A percentile compares a stretch with the other conserved stretches of the same genome.
phyloP scores from a whole-genome alignment of 2,329 filamentous ascomycete genomes.

The Botryotinia narcissicola region DNA sequence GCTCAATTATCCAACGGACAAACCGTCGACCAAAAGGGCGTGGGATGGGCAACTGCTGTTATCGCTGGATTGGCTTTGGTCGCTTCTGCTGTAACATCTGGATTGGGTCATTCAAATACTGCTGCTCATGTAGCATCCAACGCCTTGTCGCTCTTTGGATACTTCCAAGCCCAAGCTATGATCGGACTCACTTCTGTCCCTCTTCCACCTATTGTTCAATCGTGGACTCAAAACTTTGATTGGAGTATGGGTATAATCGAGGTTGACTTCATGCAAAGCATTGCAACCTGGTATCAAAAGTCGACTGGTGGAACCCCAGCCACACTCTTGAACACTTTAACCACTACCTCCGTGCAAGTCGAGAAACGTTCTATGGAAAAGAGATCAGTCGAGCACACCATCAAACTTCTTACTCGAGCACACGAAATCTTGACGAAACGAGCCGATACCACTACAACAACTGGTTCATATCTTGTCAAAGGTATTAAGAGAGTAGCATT shows the following conservation, averaged over 20 bases:
- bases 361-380: conserved; percentile 52
- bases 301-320: conserved; percentile 84
- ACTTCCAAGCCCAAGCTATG: conserved; percentile 93
- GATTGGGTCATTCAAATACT: conserved; percentile 88
- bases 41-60: conserved; percentile 86
- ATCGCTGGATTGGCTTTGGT: conserved; percentile 81
- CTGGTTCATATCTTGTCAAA: conserved; percentile 62
- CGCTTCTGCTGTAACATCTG: conserved; percentile 84
- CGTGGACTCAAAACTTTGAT: conserved; percentile 97
- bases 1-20: conserved; percentile 86
- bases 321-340: conserved; percentile 71
- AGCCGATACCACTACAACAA: conserved; percentile 52
- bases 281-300: conserved; percentile 95
- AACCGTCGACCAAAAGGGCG: conserved; percentile 83
- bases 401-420: conserved; percentile 36
- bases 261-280: conserved; percentile 79
- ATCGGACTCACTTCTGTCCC: conserved; percentile 78
- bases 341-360: conserved; percentile 79
- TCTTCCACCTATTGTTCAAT: conserved; percentile 81
- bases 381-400: conserved; percentile 46
- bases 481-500: conserved; percentile 91
- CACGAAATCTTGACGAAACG: conserved; percentile 48
- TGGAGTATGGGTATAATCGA: conserved; percentile 97
- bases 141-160: conserved; percentile 87
- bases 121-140: conserved; percentile 93